These are phyloP conservation scores for Pterocarpus macrocarpus DNA, from an alignment of 306 rosid species.

Conservation along the genomic window DNA sequence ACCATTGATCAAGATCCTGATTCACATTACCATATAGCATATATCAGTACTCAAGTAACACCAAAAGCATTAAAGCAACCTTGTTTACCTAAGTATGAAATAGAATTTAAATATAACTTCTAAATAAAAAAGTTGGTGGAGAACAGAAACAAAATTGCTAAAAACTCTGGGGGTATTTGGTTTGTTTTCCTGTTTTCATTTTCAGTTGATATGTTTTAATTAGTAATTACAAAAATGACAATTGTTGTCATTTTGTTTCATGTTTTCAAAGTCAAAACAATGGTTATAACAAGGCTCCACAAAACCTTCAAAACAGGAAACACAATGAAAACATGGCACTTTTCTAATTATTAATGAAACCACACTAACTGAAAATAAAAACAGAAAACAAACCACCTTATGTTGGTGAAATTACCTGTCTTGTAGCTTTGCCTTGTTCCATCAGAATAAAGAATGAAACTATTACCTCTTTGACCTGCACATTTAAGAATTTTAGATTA, in stretches of 20 bases:
- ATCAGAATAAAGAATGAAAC: constrained; percentile 86
- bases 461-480: constrained; percentile 94
- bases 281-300: not conserved
- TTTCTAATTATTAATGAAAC: not conserved
- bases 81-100: not conserved
- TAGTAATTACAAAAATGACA: not conserved
- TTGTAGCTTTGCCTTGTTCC: constrained; percentile 95
- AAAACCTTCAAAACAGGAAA: not conserved
- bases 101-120: not conserved
- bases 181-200: not conserved
- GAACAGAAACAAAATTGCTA: constrained; percentile 33
- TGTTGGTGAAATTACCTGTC: constrained; percentile 55
- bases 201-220: not conserved
- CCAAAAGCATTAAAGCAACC: not conserved
- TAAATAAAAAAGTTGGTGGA: constrained; percentile 13
- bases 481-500: constrained; percentile 43
- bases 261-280: not conserved
- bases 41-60: constrained; percentile 23
- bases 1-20: constrained; percentile 91
- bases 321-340: not conserved
- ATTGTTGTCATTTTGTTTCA: not conserved
- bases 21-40: constrained; percentile 44
- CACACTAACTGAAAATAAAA: not conserved
- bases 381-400: not conserved
- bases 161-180: constrained; percentile 1